Conservation (phyloP, 768 basidiomycete species). For the Leccinum arenicola region DNA sequence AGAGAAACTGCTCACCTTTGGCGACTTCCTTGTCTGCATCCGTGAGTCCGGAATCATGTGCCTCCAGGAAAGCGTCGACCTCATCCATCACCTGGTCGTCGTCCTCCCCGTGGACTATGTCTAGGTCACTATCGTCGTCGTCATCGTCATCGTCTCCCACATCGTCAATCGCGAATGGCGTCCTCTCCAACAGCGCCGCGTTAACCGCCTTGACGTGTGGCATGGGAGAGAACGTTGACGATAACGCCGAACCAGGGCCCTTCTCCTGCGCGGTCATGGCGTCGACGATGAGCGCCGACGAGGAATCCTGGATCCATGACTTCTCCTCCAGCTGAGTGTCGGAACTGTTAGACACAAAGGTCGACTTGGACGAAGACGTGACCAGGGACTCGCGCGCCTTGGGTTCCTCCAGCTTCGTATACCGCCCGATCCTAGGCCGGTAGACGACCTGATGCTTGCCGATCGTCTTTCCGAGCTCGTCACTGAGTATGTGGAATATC, state of each 20-base stretch:
- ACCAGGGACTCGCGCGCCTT: conserved; percentile 85
- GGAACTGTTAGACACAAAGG: conserved; percentile 39
- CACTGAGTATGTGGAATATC: conserved; percentile 89
- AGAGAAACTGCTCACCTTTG: conserved; percentile 49
- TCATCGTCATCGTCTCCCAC: conserved; percentile 71
- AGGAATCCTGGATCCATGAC: conserved; percentile 30
- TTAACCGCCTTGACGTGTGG: conserved; percentile 73
- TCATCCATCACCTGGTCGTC: conserved; percentile 88
- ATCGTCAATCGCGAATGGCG: conserved; percentile 96
- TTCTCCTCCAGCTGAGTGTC: conserved; percentile 17
- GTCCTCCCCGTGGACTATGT: conserved; percentile 51
- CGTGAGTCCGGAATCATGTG: conserved; percentile 82
- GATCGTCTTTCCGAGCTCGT: conserved; percentile 92
- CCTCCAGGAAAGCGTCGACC: conserved; percentile 93
- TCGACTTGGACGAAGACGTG: conserved; percentile 59
- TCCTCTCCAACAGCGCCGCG: conserved; percentile 85
- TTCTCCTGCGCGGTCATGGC: conserved; percentile 27
- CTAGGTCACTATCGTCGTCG: conserved; percentile 55
- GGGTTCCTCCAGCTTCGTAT: conserved; percentile 81
- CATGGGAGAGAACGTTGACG: conserved; percentile 47
- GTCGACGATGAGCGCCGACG: conserved; percentile 53
- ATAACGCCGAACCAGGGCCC: conserved; percentile 18
- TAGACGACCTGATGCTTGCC: conserved; percentile 87
- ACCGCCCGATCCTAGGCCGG: conserved; percentile 82
- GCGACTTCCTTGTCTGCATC: conserved; percentile 77